Percentiles rank a stretch among this genome's conserved stretches.
These are phyloP conservation scores for Fusarium floridanum DNA, from an alignment of 2,329 filamentous ascomycete species.

Conservation along the genomic window DNA sequence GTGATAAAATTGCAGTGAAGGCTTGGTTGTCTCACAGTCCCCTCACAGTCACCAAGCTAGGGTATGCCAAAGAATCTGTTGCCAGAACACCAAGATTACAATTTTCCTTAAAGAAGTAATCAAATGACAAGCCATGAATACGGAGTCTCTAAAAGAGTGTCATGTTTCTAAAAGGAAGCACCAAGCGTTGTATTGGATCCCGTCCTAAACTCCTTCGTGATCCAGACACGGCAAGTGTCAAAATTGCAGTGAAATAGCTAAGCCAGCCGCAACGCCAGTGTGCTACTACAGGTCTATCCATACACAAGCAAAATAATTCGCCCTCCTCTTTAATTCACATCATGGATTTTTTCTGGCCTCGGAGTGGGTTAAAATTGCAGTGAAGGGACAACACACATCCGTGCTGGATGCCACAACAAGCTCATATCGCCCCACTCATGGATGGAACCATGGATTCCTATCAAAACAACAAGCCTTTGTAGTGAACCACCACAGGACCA, in stretches of 20 bases:
- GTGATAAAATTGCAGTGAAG: background rate
- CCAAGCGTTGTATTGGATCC: background rate
- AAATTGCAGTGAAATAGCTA: background rate
- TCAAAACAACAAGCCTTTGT: background rate
- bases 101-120: background rate
- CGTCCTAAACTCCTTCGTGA: background rate
- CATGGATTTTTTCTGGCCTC: background rate
- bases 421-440: background rate
- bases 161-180: background rate
- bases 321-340: background rate
- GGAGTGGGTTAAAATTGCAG: background rate
- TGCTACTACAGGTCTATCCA: background rate
- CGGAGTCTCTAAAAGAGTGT: background rate
- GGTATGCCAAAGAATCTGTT: background rate
- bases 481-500: background rate
- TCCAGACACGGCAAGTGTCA: background rate
- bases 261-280: background rate
- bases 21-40: no score
- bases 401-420: no score
- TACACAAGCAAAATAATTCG: background rate
- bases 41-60: background rate
- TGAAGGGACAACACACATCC: background rate
- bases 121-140: background rate
- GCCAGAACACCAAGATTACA: background rate
- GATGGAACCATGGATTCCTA: background rate